phyloP scores from a whole-genome alignment of 2,329 filamentous ascomycete species.

The Sporothrix phasma region DNA sequence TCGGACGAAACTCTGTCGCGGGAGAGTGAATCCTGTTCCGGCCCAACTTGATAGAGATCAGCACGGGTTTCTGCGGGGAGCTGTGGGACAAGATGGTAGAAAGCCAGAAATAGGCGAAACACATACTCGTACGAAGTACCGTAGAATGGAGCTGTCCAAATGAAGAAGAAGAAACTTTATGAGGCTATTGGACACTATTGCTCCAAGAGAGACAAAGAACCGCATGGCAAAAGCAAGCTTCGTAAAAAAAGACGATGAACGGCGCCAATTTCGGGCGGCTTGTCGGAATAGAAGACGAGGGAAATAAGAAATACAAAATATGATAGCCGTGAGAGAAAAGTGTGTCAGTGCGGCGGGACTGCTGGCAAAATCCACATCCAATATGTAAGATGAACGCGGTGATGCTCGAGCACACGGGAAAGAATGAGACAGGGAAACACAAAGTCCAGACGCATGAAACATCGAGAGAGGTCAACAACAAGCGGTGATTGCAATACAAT shows the following conservation, averaged over 20 bases:
- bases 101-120: not conserved
- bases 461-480: too few species aligned
- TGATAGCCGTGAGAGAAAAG: not conserved
- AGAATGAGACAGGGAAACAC: not conserved
- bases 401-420: constrained; percentile 11
- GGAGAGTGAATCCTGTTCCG: not conserved
- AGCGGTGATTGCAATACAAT: not conserved
- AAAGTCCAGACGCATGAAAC: not conserved
- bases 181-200: not conserved
- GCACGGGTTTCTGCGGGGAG: not conserved
- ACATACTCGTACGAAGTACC: too few species aligned
- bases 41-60: not conserved
- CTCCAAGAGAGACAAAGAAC: not conserved
- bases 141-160: not conserved
- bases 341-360: not conserved
- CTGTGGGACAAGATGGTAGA: not conserved
- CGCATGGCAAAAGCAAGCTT: not conserved
- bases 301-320: not conserved
- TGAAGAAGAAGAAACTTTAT: not conserved
- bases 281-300: not conserved
- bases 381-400: not conserved
- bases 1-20: not conserved
- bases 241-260: not conserved
- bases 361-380: not conserved
- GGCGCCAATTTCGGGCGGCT: not conserved